A percentile compares a stretch with the other conserved stretches of the same genome.
phyloP scores from a whole-genome alignment of 345 rosid genomes.

The Turnera subulata region DNA sequence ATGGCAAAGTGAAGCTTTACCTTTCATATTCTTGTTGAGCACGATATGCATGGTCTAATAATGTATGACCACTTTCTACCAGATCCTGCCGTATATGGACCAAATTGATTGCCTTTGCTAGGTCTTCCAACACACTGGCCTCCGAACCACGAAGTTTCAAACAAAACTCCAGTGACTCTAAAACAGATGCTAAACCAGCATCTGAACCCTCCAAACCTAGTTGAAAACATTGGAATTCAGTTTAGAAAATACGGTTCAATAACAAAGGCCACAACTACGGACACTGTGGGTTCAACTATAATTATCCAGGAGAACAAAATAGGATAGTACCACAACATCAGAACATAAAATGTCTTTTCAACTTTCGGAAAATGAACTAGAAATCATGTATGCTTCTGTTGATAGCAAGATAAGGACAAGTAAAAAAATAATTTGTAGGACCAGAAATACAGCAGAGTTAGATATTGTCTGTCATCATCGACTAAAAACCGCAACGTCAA shows the following conservation, averaged over 20 bases:
- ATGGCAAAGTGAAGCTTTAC: conserved; percentile 32
- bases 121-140: conserved; percentile 82
- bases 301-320: too few relatives aligned
- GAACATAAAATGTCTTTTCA: too few relatives aligned
- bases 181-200: conserved; percentile 77
- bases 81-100: conserved; percentile 78
- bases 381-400: too few relatives aligned
- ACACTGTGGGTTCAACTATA: too few relatives aligned
- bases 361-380: too few relatives aligned
- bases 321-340: too few relatives aligned
- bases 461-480: too few relatives aligned
- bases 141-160: conserved; percentile 90
- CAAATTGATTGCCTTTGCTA: conserved; percentile 81
- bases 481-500: too few relatives aligned
- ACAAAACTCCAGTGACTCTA: conserved; percentile 88
- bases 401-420: too few relatives aligned
- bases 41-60: conserved; percentile 70
- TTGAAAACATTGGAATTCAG: conserved; percentile 9
- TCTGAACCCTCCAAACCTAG: conserved; percentile 90
- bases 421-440: too few relatives aligned
- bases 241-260: background rate
- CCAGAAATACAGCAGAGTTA: too few relatives aligned
- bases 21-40: conserved; percentile 90
- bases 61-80: conserved; percentile 79
- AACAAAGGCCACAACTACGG: background rate